A percentile compares a stretch with the other conserved stretches of the same genome.
Evolutionary conservation across 2,329 filamentous ascomycete genomes (phyloP).

Genomic region (Ilyonectria destructans): DNA sequence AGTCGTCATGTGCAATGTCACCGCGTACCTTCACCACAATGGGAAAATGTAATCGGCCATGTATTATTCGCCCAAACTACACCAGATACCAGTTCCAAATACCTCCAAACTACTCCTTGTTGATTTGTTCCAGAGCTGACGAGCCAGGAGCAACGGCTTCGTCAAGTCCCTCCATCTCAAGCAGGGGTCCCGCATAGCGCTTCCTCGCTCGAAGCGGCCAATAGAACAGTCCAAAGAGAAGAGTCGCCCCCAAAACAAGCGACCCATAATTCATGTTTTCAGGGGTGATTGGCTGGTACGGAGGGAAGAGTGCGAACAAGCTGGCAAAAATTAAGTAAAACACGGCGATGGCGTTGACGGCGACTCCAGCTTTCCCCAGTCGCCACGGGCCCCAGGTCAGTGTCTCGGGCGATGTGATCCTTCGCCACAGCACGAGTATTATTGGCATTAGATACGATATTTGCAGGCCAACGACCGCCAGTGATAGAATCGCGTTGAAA

Average conservation of each 20-base stretch:
- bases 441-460: constrained; percentile 38
- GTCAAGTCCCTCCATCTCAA: constrained; percentile 27
- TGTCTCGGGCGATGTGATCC: constrained; percentile 22
- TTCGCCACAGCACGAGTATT: constrained; percentile 34
- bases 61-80: not conserved
- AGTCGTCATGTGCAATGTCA: not conserved
- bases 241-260: constrained; percentile 27
- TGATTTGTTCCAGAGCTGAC: not conserved
- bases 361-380: constrained; percentile 31
- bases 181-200: constrained; percentile 37
- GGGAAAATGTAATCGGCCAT: not conserved
- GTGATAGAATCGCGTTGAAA: constrained; percentile 40
- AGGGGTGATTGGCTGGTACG: constrained; percentile 32
- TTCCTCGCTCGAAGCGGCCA: constrained; percentile 36
- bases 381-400: constrained; percentile 38
- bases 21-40: not conserved
- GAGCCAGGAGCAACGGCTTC: not conserved
- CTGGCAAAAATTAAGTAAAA: constrained; percentile 35
- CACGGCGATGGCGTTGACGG: constrained; percentile 27
- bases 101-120: not conserved
- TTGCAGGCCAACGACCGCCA: constrained; percentile 36
- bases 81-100: not conserved
- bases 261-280: constrained; percentile 43
- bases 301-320: constrained; percentile 38
- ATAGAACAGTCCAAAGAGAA: constrained; percentile 39